Evolutionary conservation across 768 basidiomycete species (phyloP).

Genomic region (Collybia mongolica): DNA sequence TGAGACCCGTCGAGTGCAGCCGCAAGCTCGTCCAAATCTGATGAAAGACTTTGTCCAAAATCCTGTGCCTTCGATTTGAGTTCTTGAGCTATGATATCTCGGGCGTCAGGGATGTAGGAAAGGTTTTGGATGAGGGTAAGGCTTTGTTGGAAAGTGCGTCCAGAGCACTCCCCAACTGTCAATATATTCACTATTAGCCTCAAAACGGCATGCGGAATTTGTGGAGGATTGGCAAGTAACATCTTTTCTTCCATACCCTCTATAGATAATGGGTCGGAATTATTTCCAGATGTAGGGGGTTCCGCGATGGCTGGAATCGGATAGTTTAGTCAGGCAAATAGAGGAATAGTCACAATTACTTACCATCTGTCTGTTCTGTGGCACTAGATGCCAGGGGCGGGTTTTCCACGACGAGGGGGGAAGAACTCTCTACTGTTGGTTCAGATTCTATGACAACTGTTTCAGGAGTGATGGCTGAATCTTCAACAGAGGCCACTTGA

Average conservation of each 20-base stretch:
- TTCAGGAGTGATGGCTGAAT: background rate
- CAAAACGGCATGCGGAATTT: conserved; percentile 81
- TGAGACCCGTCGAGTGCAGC: conserved; percentile 55
- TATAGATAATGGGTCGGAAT: conserved; percentile 21
- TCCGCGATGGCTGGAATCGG: conserved; percentile 4
- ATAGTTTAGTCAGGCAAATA: background rate
- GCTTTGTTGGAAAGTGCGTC: conserved; percentile 93
- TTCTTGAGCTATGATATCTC: conserved; percentile 88
- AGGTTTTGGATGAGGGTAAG: conserved; percentile 90
- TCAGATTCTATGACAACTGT: conserved; percentile 6
- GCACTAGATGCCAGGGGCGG: background rate
- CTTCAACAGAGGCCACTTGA: background rate
- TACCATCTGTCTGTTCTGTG: background rate
- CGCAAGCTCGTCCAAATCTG: conserved; percentile 78
- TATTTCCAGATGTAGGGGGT: conserved; percentile 15
- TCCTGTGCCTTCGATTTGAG: conserved; percentile 84
- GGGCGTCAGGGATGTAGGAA: conserved; percentile 83
- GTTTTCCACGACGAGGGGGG: too few relatives aligned
- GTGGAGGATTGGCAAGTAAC: conserved; percentile 71
- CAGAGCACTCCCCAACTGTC: conserved; percentile 96
- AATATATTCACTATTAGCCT: conserved; percentile 95
- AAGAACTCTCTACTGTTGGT: background rate
- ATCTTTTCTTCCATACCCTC: conserved; percentile 45
- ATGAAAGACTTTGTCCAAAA: conserved; percentile 72
- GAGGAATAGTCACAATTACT: background rate